Conservation (phyloP, 805 yeast genomes). For the Candida railenensis region DNA sequence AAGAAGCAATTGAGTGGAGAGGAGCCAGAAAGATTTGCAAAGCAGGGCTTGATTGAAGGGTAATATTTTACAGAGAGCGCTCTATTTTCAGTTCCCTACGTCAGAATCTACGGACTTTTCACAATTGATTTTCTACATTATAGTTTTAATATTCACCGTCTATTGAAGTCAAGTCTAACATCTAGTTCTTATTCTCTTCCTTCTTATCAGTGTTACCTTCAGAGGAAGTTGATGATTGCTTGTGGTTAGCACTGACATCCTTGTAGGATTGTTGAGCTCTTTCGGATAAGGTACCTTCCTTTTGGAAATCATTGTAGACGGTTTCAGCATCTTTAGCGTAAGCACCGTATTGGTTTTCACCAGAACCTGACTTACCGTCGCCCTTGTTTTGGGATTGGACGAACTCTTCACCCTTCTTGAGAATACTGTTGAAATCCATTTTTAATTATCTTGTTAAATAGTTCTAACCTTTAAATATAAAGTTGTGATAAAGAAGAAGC, state of each 20-base stretch:
- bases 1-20: too few species aligned
- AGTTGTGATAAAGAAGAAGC: too few species aligned
- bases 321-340: constrained; percentile 33
- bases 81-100: too few species aligned
- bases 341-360: constrained; percentile 17
- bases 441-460: neutral
- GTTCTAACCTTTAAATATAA: neutral
- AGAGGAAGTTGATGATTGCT: constrained; percentile 8
- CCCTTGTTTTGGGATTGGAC: constrained; percentile 11
- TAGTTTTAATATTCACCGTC: neutral
- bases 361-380: constrained; percentile 16
- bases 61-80: too few species aligned
- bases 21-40: too few species aligned
- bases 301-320: constrained; percentile 32
- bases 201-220: constrained; percentile 12
- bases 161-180: neutral
- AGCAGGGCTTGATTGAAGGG: too few species aligned
- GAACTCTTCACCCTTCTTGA: constrained; percentile 31
- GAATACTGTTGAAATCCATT: constrained; percentile 32
- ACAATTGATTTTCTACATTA: too few species aligned
- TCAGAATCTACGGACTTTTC: too few species aligned
- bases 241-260: constrained; percentile 25
- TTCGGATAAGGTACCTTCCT: constrained; percentile 27
- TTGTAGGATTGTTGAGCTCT: constrained; percentile 37
- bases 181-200: constrained; percentile 7